phyloP scores from a whole-genome alignment of 2,329 filamentous ascomycete species.

The Diaporthe vaccinii region DNA sequence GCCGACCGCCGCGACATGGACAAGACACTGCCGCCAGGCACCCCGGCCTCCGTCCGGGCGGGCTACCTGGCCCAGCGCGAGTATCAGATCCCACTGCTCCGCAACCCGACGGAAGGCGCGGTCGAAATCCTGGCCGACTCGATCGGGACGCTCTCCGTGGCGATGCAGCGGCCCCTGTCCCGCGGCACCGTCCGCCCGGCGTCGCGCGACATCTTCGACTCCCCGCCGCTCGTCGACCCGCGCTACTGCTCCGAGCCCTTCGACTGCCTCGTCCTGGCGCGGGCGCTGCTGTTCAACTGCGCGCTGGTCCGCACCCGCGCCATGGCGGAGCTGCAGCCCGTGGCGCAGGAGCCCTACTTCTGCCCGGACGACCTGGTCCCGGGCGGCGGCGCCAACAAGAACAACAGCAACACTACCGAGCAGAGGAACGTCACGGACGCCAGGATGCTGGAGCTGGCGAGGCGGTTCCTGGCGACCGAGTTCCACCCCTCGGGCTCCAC shows the following conservation, averaged over 20 bases:
- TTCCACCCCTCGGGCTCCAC: constrained; percentile 45
- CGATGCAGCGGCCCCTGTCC: constrained; percentile 45
- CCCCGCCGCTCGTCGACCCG: constrained; percentile 63
- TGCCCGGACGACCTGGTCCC: constrained; percentile 21
- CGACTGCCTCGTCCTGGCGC: constrained; percentile 61
- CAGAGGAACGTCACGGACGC: constrained; percentile 50
- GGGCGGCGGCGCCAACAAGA: constrained; percentile 43
- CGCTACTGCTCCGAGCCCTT: constrained; percentile 61
- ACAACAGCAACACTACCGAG: constrained; percentile 47
- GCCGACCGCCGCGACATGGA: constrained; percentile 26
- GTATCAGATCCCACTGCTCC: constrained; percentile 53
- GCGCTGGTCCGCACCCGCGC: constrained; percentile 46
- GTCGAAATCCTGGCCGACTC: constrained; percentile 48
- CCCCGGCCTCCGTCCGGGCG: constrained; percentile 39
- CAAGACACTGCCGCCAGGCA: constrained; percentile 37
- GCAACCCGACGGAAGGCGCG: constrained; percentile 48
- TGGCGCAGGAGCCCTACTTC: constrained; percentile 55
- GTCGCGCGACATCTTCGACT: constrained; percentile 59
- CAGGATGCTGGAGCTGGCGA: constrained; percentile 55
- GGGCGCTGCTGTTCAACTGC: constrained; percentile 60
- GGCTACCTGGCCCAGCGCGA: constrained; percentile 45
- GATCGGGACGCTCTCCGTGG: constrained; percentile 44
- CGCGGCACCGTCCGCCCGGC: constrained; percentile 64
- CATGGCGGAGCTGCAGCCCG: constrained; percentile 43
- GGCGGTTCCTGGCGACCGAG: constrained; percentile 43